Evolutionary conservation across 2,329 filamentous ascomycete genomes (phyloP).

Genomic region (Fusarium sp.): DNA sequence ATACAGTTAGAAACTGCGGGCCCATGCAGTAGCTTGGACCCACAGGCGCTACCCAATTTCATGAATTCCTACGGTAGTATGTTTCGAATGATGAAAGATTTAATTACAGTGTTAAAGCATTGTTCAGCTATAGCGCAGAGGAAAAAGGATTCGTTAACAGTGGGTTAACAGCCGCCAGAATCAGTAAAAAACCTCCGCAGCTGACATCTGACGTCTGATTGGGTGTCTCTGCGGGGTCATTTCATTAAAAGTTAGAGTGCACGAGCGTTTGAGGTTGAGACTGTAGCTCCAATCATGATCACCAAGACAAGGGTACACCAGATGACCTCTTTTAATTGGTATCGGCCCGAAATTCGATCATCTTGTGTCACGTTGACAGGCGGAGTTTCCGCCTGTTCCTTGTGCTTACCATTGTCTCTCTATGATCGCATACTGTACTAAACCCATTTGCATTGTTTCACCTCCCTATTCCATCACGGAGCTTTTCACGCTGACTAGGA

Average conservation of each 20-base stretch:
- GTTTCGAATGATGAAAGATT: conserved; percentile 18
- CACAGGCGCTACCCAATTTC: too few species aligned
- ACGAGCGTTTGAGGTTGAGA: conserved; percentile 21
- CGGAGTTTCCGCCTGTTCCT: conserved; percentile 21
- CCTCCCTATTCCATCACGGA: conserved; percentile 22
- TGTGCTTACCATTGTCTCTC: background rate
- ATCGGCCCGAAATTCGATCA: conserved; percentile 26
- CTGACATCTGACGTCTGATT: background rate
- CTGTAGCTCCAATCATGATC: conserved; percentile 15
- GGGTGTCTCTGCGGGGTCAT: conserved; percentile 23
- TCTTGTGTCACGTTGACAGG: conserved; percentile 17
- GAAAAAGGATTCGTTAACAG: conserved; percentile 6
- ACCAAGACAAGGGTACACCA: conserved; percentile 15
- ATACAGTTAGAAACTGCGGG: too few species aligned
- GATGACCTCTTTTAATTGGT: conserved; percentile 14
- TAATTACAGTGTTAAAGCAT: conserved; percentile 23
- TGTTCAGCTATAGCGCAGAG: background rate
- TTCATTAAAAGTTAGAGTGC: conserved; percentile 15
- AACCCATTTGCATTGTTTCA: background rate
- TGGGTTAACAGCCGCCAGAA: conserved; percentile 10
- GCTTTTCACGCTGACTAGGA: background rate
- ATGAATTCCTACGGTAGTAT: too few species aligned
- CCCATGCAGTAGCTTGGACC: too few species aligned
- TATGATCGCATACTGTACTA: background rate
- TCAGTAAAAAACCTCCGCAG: background rate